Evolutionary conservation across 192 early-diverging fungal genomes (phyloP).

Genomic region (Mortierella hygrophila): DNA sequence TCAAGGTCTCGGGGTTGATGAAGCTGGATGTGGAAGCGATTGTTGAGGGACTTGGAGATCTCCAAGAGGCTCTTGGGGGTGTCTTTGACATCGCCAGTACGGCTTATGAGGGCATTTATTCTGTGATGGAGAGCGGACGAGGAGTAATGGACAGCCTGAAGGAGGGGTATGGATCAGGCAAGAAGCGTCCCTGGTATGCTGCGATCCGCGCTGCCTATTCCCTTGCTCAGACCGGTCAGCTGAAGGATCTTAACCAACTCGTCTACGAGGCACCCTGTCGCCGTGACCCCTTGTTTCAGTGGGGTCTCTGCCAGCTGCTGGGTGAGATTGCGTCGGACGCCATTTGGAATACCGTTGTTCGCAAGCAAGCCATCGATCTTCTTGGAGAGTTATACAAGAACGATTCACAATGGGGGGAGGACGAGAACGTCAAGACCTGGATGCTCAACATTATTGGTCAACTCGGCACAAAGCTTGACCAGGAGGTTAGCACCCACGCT

Average conservation of each 20-base stretch:
- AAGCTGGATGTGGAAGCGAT: too few relatives aligned
- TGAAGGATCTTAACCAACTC: background rate
- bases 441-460: background rate
- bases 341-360: background rate
- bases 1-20: background rate
- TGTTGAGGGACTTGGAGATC: too few relatives aligned
- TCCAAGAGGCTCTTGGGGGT: too few relatives aligned
- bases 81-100: background rate
- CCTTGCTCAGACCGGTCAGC: background rate
- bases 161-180: background rate
- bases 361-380: background rate
- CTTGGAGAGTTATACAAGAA: background rate
- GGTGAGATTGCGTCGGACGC: background rate
- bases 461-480: background rate
- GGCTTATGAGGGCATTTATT: too few relatives aligned
- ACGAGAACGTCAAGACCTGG: background rate
- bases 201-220: background rate
- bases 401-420: background rate
- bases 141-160: background rate
- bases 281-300: background rate
- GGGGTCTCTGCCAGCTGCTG: constrained; percentile 10
- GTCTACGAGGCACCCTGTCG: background rate
- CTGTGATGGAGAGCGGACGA: too few relatives aligned
- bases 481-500: background rate
- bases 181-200: background rate